Evolutionary conservation across 148 eudicot species (phyloP).

Genomic region (Arbutus unedo): DNA sequence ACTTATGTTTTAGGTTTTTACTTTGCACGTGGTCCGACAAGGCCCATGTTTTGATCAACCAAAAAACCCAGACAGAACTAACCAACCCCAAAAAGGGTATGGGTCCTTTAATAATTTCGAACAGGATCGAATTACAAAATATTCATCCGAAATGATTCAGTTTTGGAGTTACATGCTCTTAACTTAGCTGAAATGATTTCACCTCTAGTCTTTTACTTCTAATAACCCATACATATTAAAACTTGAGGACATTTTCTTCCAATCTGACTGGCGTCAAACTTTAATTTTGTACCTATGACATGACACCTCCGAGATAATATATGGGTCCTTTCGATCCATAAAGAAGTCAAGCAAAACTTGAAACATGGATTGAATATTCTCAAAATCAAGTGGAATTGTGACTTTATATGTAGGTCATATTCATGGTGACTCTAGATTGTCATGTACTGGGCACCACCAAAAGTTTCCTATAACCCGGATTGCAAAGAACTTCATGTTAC

Average conservation of each 20-base stretch:
- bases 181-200: too few relatives aligned
- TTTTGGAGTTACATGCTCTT: too few relatives aligned
- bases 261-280: not conserved
- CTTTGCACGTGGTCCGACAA: too few relatives aligned
- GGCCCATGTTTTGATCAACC: too few relatives aligned
- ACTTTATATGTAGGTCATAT: too few relatives aligned
- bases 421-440: not conserved
- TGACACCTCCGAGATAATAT: not conserved
- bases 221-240: not conserved
- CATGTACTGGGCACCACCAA: not conserved
- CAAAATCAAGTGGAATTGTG: not conserved
- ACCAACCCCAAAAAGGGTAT: too few relatives aligned
- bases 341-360: not conserved
- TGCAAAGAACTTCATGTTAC: not conserved
- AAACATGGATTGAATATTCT: not conserved
- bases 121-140: too few relatives aligned
- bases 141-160: too few relatives aligned
- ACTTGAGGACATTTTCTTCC: not conserved
- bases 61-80: too few relatives aligned
- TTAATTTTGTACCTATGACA: not conserved
- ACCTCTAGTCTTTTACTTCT: not conserved
- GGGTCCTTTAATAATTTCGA: too few relatives aligned
- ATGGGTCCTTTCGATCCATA: not conserved
- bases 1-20: too few relatives aligned
- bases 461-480: not conserved